phyloP scores from a whole-genome alignment of 2,329 filamentous ascomycete genomes.

The Ophiostoma tasmaniense region DNA sequence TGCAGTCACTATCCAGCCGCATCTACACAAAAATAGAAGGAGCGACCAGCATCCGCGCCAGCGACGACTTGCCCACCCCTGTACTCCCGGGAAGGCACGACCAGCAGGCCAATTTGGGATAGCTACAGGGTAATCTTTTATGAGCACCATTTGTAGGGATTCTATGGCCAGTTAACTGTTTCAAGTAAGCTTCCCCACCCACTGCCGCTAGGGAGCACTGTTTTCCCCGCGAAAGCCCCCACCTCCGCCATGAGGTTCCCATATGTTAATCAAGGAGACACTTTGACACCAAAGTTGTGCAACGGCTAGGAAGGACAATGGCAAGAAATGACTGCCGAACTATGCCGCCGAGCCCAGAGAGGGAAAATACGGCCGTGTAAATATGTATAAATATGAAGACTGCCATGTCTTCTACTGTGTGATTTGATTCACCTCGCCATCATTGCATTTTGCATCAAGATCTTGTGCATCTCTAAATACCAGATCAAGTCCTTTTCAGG shows the following conservation, averaged over 20 bases:
- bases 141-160: too few relatives aligned
- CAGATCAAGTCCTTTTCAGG: not conserved
- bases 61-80: too few relatives aligned
- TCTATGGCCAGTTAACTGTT: too few relatives aligned
- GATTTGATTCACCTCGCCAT: not conserved
- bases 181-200: not conserved
- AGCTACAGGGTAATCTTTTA: not conserved
- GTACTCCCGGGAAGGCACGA: not conserved
- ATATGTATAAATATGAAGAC: not conserved
- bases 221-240: not conserved
- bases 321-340: not conserved
- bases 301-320: not conserved
- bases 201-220: conserved; percentile 5
- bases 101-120: not conserved
- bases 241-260: not conserved
- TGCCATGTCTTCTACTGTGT: not conserved
- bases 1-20: too few relatives aligned
- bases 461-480: not conserved
- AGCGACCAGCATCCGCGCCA: not conserved
- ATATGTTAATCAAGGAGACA: not conserved
- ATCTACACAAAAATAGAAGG: not conserved
- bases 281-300: not conserved
- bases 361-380: not conserved
- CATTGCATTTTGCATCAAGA: not conserved
- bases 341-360: not conserved